Base-by-base conservation (phyloP, 306 rosid species). In the Corylus heterophylla region DNA sequence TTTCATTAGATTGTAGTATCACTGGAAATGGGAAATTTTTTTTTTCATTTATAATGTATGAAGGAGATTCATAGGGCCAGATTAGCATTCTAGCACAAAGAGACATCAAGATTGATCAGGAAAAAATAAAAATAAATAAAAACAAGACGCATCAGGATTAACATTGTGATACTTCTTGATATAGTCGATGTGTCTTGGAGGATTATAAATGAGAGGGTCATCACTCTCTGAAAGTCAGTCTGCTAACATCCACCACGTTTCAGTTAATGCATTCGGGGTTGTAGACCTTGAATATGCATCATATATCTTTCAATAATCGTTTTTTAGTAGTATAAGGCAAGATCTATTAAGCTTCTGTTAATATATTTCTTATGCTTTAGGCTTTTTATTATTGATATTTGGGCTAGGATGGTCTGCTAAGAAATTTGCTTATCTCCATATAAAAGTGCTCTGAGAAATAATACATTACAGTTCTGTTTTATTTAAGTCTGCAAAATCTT, bases 351-450 rank as follows among this genome's bases (percentile, higher is more conserved):
- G 8, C 29, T 68, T 68, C 29, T 68, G 51, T 27, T 18, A 9
- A 62, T 35, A 12, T 35, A 17, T 18, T 68, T 4, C 27, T 59
- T 31, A 17, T 27, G 37, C 49, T 16, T n/a, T 14, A 22, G 12
- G 16, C 20, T 49, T 47, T 59, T 42, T 42, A 22, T 45, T 6
- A 0, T 58, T 47, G 29, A 1, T 59, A 29, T 7, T 50, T 6
- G 3, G 27, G 66, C 11, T 3, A 0, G 2, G 16, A 50, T 69
- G 39, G 18, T 42, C 64, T 59, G 69, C 55, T 47, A 62, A 71
- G 42, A 58, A 52, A 77, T 69, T 69, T 4, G 29, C 66, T 79
- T 37, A 70, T 45, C 29, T 11, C 63, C 61, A 5, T 74, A 69
- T 73, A n/a, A 51, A 9, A 45, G 47, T 56, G 39, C 16, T 20